phyloP scores from a whole-genome alignment of 1,139 yeast species.

The Debaryomycetaceae sp. region DNA sequence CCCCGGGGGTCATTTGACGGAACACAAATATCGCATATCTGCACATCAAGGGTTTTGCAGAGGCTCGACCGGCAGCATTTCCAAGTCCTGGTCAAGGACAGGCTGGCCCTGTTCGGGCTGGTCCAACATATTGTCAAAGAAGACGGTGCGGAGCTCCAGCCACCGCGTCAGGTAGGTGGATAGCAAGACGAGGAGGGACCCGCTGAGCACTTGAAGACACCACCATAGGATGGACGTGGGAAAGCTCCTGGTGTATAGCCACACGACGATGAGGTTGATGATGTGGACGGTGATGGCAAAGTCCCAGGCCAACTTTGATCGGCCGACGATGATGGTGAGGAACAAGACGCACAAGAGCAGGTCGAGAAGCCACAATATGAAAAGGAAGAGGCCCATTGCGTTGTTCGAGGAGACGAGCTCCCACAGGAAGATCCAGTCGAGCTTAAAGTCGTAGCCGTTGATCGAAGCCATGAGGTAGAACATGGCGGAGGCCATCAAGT shows the following conservation, averaged over 20 bases:
- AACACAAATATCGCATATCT: too few species aligned
- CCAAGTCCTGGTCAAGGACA: constrained; percentile 10
- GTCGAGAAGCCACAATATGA: constrained; percentile 70
- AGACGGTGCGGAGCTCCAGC: constrained; percentile 80
- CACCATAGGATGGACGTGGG: constrained; percentile 79
- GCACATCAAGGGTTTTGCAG: constrained; percentile 6
- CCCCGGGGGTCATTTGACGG: too few species aligned
- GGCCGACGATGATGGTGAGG: constrained; percentile 78
- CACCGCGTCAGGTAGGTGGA: constrained; percentile 85
- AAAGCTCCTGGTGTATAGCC: constrained; percentile 52
- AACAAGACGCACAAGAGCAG: constrained; percentile 69
- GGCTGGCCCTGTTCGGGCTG: constrained; percentile 30
- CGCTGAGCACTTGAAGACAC: constrained; percentile 62
- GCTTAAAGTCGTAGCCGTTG: constrained; percentile 51
- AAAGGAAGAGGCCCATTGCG: constrained; percentile 67
- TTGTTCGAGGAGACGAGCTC: constrained; percentile 61
- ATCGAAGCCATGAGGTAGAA: constrained; percentile 48
- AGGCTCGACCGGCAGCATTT: constrained; percentile 8
- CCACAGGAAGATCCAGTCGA: constrained; percentile 79
- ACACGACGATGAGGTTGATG: constrained; percentile 60
- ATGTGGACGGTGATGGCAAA: constrained; percentile 86
- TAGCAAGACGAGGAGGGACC: constrained; percentile 57
- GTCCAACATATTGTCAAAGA: constrained; percentile 72
- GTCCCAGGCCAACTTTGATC: constrained; percentile 92
- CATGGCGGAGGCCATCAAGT: constrained; percentile 46